Evolutionary conservation across 1,284 basidiomycete genomes (phyloP).

Genomic region (Earliella scabrosa): DNA sequence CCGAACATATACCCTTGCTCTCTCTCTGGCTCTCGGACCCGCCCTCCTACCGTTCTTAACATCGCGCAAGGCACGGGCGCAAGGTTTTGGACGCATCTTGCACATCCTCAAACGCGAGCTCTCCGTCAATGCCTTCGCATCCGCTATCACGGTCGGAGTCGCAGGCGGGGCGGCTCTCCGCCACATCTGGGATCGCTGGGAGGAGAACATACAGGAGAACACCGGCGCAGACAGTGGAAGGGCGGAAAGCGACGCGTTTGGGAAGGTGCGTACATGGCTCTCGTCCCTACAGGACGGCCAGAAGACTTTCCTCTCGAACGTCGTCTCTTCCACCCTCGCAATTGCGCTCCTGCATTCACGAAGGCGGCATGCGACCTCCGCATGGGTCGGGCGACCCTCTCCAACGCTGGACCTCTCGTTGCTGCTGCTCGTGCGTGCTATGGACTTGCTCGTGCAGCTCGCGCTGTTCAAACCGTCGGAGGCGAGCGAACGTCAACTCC

Average conservation of each 20-base stretch:
- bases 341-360: conserved; percentile 60
- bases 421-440: conserved; percentile 68
- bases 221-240: background rate
- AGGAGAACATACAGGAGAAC: conserved; percentile 20
- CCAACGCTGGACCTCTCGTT: conserved; percentile 72
- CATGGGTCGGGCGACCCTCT: conserved; percentile 38
- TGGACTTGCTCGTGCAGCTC: conserved; percentile 62
- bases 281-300: conserved; percentile 41
- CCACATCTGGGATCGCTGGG: conserved; percentile 46
- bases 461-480: conserved; percentile 43
- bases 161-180: conserved; percentile 63
- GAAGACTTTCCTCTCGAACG: conserved; percentile 60
- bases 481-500: conserved; percentile 9
- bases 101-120: conserved; percentile 58
- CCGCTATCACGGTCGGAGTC: conserved; percentile 63
- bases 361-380: conserved; percentile 25
- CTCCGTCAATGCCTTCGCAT: conserved; percentile 65
- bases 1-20: conserved; percentile 68
- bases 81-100: conserved; percentile 37
- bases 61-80: conserved; percentile 34
- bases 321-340: conserved; percentile 59
- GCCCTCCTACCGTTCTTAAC: conserved; percentile 57
- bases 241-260: background rate
- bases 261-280: conserved; percentile 13
- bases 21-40: conserved; percentile 69